phyloP scores from a whole-genome alignment of 345 rosid species.

The Triadica sebifera region DNA sequence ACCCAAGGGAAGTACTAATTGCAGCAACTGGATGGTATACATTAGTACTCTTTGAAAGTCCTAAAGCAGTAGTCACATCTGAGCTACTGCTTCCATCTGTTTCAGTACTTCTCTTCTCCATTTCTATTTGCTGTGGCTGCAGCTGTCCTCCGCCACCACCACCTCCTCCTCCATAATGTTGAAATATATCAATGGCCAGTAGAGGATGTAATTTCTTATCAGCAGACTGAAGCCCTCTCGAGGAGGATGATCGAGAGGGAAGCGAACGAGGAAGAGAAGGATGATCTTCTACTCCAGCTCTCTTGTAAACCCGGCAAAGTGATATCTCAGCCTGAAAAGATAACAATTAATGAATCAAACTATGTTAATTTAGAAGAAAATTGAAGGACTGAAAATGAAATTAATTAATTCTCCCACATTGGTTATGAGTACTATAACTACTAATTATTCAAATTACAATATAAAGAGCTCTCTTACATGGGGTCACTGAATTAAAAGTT shows the following conservation, averaged over 20 bases:
- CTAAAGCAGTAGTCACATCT: constrained; percentile 63
- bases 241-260: constrained; percentile 42
- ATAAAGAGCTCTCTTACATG: too few relatives aligned
- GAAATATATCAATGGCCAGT: constrained; percentile 24
- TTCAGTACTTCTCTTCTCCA: constrained; percentile 35
- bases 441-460: too few relatives aligned
- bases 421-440: too few relatives aligned
- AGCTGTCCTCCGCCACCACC: too few relatives aligned
- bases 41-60: constrained; percentile 44
- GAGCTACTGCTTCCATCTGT: constrained; percentile 56
- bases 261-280: constrained; percentile 73
- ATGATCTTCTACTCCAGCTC: constrained; percentile 93
- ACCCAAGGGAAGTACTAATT: constrained; percentile 26
- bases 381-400: too few relatives aligned
- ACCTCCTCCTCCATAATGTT: neutral
- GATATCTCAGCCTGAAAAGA: constrained; percentile 54
- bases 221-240: constrained; percentile 7
- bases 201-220: constrained; percentile 30
- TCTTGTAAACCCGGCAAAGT: constrained; percentile 90
- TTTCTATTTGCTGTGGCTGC: neutral
- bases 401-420: too few relatives aligned
- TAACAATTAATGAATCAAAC: too few relatives aligned
- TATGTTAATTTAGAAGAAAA: too few relatives aligned
- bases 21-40: constrained; percentile 43
- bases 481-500: neutral